Evolutionary conservation across 495 filamentous ascomycete genomes (phyloP), one percentile per base, ranked within the genome.

Genomic region (Hamigera avellanea): DNA sequence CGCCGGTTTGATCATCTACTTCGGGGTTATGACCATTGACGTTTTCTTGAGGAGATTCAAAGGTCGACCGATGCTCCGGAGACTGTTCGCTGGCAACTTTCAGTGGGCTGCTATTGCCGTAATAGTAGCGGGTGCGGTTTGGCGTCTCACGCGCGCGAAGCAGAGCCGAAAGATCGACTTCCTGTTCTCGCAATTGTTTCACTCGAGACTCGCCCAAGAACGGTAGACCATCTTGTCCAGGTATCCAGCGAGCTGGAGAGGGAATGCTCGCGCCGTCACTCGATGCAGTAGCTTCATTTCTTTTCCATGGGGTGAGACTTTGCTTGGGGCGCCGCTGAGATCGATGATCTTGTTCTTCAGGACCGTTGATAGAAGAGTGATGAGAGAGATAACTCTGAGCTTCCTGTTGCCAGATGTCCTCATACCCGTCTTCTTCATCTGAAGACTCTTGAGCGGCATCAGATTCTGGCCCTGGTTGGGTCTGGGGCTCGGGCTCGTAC

Each of bases 331-430:
- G 5, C 4, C 21, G 21, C 21, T 23, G 21, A 4, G 21, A 23
- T n/a, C n/a, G 9, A 9, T 23, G 9, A 23, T 23, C 21, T 32
- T 14, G 41, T 14, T 12, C 37, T 30, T 14, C 43, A 19, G 15
- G 27, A 25, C 25, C 18, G 6, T 23, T 23, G 19, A 36, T 18
- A 15, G 44, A 42, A 19, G 36, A 53, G 4, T 43, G 49, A 23
- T 52, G 43, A 5, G 57, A 56, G 15, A 54, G 17, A 12, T 53
- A 37, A 15, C 53, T 57, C 33, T 56, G 47, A 19, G 64, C 64
- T 41, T 68, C 62, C 43, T 56, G 50, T 40, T 66, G 64, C 64
- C 64, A 68, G 15, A 66, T 66, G 34, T 67, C 61, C 40, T 55
- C 59, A 34, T 54, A 58, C 1, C 48, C 61, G 33, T 57, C 59